These are phyloP conservation scores for Hanseniaspora lachancei DNA, from an alignment of 805 yeast genomes.

Conservation along the genomic window DNA sequence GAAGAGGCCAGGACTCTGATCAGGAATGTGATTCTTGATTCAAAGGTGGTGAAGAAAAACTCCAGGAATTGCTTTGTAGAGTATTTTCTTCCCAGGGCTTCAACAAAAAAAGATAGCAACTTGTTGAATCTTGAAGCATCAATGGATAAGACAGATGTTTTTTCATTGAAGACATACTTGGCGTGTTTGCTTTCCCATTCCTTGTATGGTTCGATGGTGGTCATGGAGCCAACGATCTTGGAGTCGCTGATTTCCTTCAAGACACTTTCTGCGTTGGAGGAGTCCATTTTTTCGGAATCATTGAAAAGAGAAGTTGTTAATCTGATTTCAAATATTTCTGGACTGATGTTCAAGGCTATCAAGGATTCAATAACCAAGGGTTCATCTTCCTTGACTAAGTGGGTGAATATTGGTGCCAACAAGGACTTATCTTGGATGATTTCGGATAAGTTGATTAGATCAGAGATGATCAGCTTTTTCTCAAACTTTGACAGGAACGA, in stretches of 20 bases:
- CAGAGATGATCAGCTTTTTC: constrained; percentile 28
- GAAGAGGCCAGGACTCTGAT: constrained; percentile 45
- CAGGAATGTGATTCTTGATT: constrained; percentile 43
- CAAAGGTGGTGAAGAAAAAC: constrained; percentile 29
- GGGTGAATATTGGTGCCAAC: constrained; percentile 31
- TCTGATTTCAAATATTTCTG: constrained; percentile 47
- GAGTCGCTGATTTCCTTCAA: constrained; percentile 24
- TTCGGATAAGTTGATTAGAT: constrained; percentile 29
- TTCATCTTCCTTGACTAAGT: constrained; percentile 27
- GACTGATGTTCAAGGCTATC: constrained; percentile 25
- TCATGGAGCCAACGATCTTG: constrained; percentile 20
- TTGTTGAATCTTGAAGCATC: constrained; percentile 31
- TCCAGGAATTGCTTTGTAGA: constrained; percentile 26
- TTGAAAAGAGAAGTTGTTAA: constrained; percentile 48
- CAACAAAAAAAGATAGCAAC: constrained; percentile 33
- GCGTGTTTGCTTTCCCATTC: constrained; percentile 25
- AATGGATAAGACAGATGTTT: constrained; percentile 26
- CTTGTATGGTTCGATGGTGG: constrained; percentile 21
- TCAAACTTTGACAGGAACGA: constrained; percentile 28
- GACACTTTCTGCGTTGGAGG: constrained; percentile 22
- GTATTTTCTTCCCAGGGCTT: constrained; percentile 30
- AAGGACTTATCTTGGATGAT: constrained; percentile 30
- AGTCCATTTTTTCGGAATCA: constrained; percentile 16
- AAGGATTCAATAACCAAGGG: constrained; percentile 31
- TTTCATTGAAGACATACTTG: constrained; percentile 21